phyloP scores from a whole-genome alignment of 441 rosid species.

The Erodium texanum region DNA sequence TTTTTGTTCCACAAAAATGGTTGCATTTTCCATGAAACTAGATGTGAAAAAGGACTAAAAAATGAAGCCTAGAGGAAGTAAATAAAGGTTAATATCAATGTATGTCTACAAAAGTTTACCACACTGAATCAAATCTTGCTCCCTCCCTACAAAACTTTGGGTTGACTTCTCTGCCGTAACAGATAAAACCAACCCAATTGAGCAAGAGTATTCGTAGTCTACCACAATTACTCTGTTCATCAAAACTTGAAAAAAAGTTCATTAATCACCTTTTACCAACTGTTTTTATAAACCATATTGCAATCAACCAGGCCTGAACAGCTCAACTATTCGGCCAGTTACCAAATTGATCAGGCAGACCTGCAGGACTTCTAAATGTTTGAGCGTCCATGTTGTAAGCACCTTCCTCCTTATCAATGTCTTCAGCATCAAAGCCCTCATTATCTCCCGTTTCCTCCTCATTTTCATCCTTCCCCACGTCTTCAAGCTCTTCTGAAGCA shows the following conservation, averaged over 20 bases:
- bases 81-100: background rate
- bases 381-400: conserved; percentile 16
- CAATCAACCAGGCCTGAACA: background rate
- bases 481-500: conserved; percentile 26
- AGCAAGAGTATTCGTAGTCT: conserved; percentile 15
- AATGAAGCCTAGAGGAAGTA: background rate
- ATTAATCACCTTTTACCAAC: conserved; percentile 8
- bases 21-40: background rate
- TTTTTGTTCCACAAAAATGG: background rate
- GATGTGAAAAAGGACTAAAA: background rate
- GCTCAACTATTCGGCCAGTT: background rate
- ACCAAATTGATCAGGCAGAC: conserved; percentile 11
- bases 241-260: background rate
- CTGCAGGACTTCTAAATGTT: background rate
- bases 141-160: conserved; percentile 24
- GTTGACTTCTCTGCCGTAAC: conserved; percentile 3
- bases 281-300: too few species aligned
- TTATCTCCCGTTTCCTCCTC: conserved; percentile 29
- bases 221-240: background rate
- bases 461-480: conserved; percentile 23
- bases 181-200: conserved; percentile 17
- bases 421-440: conserved; percentile 25
- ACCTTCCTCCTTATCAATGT: conserved; percentile 18
- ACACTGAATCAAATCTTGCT: conserved; percentile 7
- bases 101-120: background rate